Base-by-base conservation (phyloP, 2,329 filamentous ascomycete species). In the Zalaria obscura region DNA sequence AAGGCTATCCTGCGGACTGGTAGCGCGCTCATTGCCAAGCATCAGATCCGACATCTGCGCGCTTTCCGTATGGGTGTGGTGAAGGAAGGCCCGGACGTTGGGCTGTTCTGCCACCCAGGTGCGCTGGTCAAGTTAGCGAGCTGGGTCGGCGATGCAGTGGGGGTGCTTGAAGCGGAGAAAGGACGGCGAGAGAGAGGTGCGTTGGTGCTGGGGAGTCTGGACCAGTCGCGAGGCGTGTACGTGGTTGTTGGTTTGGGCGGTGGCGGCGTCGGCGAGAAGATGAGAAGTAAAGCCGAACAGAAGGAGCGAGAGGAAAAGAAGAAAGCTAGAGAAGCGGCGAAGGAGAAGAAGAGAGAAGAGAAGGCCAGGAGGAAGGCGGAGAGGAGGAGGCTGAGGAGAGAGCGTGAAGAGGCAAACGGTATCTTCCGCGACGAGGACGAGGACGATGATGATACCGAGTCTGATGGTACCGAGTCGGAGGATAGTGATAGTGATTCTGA, bases 11-110 rank as follows among this genome's bases (percentile, higher is more conserved):
- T 95, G 46, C 83, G 86, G 38, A 94, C 89, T 0, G 91, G 91
- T 32, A 93, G 87, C 1, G 81, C 84, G 0, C 71, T 98, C 27
- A 83, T 98, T 45, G 84, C 86, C 50, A 98, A 98, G 65, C 81
- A 83, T 44, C 88, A 95, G 54, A 93, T 98, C 56, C 83, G 86
- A 32, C 87, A 95, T 58, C 69, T 98, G 10, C 78, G 86, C 38
- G 83, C 89, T 1, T 98, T 96, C 60, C 83, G 91, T 39, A 87
- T 98, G 72, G 93, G 84, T 29, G 83, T 96, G 3, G 87, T 98
- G 52, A 94, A 93, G 57, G 91, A 96, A 55, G 87, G 89, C 0
- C 86, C 88, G 0, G 91, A 96, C 52, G 82, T 93, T 0, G 66
- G 75, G n/a, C 72, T 96, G 7, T 98, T 98, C 63, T 87, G 81